These are phyloP conservation scores for Hemisphaericaspora subhashii DNA, from an alignment of 1,139 yeast genomes.

Conservation along the genomic window DNA sequence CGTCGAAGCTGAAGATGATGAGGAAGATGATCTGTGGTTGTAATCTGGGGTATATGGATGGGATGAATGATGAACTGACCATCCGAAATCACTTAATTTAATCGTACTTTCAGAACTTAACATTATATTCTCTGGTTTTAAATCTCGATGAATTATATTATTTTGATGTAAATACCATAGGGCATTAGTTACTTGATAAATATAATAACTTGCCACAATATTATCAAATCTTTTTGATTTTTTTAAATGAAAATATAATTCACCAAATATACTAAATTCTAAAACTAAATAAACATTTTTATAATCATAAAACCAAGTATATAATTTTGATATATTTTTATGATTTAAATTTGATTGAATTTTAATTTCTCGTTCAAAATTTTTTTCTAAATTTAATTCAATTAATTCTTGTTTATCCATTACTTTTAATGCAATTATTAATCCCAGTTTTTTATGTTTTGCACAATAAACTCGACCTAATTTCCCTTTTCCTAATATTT, in stretches of 20 bases:
- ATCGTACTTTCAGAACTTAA: slow-evolving; percentile 70
- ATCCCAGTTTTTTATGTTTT: slow-evolving; percentile 70
- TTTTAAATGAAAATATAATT: slow-evolving; percentile 72
- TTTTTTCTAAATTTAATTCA: slow-evolving; percentile 78
- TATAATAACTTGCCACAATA: slow-evolving; percentile 71
- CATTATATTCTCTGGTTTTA: slow-evolving; percentile 88
- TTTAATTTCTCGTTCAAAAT: slow-evolving; percentile 87
- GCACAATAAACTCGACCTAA: slow-evolving; percentile 93
- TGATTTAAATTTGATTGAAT: slow-evolving; percentile 80
- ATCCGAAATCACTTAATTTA: slow-evolving; percentile 91
- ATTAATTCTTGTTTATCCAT: slow-evolving; percentile 82
- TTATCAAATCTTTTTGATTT: slow-evolving; percentile 58
- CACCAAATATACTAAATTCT: slow-evolving; percentile 88
- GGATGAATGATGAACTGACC: slow-evolving; percentile 61
- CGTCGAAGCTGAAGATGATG: background rate
- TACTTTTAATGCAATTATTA: slow-evolving; percentile 84
- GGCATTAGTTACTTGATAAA: slow-evolving; percentile 81
- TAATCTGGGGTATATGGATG: background rate
- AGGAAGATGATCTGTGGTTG: background rate
- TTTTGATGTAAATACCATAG: slow-evolving; percentile 73
- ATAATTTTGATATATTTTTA: slow-evolving; percentile 74
- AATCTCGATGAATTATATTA: slow-evolving; percentile 84
- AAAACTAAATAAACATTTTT: slow-evolving; percentile 77
- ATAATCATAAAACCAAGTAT: slow-evolving; percentile 82
- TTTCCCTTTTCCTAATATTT: slow-evolving; percentile 88